Evolutionary conservation across 441 rosid species (phyloP), one percentile per base, ranked within the genome.

Genomic region (Bruguiera hainesii): DNA sequence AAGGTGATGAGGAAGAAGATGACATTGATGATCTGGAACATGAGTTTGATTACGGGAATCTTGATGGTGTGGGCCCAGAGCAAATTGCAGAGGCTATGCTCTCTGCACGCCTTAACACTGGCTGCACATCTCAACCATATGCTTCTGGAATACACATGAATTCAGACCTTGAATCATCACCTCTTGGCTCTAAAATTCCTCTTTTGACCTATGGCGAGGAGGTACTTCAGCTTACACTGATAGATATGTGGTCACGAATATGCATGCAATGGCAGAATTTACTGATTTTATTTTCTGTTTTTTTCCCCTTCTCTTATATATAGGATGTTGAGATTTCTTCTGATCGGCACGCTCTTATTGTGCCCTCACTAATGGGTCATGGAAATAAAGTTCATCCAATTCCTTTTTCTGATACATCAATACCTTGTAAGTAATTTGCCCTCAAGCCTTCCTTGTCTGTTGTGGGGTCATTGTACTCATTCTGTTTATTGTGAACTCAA

Each of bases 1-100:
- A 88, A 48, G 94, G 97, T 11, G 97, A 90, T 71, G 96, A 88
- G 60, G 96, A 89, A 68, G 97, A 90, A 72, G 95, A 90, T 52
- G 88, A 72, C 61, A 79, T 62, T 19, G 97, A 90, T 73, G 92
- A 86, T 82, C 75, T 88, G 79, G 94, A 90, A 74, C 68, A 80
- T 28, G 97, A 90, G 82, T 85, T 88, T 53, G 87, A 89, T 67
- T 72, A 76, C 19, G 76, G 77, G 58, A 67, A 64, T 67, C 55
- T 70, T 60, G 82, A 82, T 46, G 78, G 80, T 56, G 64, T 71
- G 74, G 83, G 75, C 35, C 86, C 85, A 3, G 80, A 80, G 37
- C 80, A 76, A 59, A 60, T 74, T 72, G 77, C 90, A 3, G 92
- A 81, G 33, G 81, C 76, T 25, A 70, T 83, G 78, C 85, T 81